Evolutionary conservation across 345 rosid species (phyloP).

Genomic region (Rhizophora mangle): DNA sequence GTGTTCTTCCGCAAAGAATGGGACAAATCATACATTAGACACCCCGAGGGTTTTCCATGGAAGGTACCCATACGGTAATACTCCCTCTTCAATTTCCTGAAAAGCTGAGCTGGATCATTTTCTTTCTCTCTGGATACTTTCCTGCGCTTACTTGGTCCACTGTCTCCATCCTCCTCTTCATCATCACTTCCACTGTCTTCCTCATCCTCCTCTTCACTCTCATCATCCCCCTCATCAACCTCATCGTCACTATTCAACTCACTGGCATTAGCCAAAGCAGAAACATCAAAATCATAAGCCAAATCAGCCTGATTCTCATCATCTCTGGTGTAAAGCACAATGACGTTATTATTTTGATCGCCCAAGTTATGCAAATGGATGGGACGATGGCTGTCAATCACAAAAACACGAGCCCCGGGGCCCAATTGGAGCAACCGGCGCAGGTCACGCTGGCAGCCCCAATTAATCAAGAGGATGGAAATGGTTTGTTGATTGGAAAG

Average conservation of each 20-base stretch:
- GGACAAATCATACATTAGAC: conserved; percentile 75
- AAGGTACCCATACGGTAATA: conserved; percentile 84
- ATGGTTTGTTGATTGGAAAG: conserved; percentile 46
- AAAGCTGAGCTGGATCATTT: conserved; percentile 44
- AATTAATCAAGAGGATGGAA: conserved; percentile 66
- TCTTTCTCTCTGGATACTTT: conserved; percentile 41
- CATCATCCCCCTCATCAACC: conserved; percentile 27
- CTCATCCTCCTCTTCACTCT: conserved; percentile 24
- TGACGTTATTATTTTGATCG: conserved; percentile 63
- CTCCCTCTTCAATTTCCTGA: conserved; percentile 62
- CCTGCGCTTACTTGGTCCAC: conserved; percentile 65
- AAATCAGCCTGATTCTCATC: conserved; percentile 67
- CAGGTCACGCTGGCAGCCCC: conserved; percentile 95
- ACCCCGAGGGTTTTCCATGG: conserved; percentile 94
- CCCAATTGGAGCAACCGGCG: conserved; percentile 53
- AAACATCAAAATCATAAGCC: conserved; percentile 73
- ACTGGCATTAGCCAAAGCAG: conserved; percentile 67
- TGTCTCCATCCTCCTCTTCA: conserved; percentile 40
- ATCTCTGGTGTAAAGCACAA: conserved; percentile 47
- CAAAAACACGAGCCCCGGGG: conserved; percentile 59
- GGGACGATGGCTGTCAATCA: conserved; percentile 90
- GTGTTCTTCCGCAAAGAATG: conserved; percentile 80
- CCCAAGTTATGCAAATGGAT: conserved; percentile 87
- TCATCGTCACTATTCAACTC: conserved; percentile 40
- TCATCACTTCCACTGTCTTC: conserved; percentile 35